Conservation (phyloP, 139 green algal genomes). For the Chlamydomonas applanata region DNA sequence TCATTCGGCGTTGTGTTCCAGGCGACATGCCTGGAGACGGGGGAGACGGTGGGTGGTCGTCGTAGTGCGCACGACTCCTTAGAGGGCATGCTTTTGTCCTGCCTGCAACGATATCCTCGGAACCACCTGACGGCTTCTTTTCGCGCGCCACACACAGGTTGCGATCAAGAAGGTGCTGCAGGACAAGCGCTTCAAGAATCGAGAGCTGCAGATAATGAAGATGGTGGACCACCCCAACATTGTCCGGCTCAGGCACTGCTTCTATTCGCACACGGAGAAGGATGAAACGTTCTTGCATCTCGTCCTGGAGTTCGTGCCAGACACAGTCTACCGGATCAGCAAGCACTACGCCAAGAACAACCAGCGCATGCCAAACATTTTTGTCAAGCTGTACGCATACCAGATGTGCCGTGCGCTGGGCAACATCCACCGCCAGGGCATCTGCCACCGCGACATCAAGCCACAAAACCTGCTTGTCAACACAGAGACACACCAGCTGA, state of each 20-base stretch:
- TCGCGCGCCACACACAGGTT: slow-evolving; percentile 56
- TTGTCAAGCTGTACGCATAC: slow-evolving; percentile 96
- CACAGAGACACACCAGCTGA: slow-evolving; percentile 89
- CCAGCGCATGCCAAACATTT: slow-evolving; percentile 89
- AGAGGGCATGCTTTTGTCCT: not conserved
- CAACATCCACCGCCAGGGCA: slow-evolving; percentile 79
- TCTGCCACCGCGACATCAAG: slow-evolving; percentile 97
- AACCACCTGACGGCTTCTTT: not conserved
- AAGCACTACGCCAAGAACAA: slow-evolving; percentile 95
- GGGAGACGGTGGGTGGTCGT: slow-evolving; percentile 71
- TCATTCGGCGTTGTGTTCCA: slow-evolving; percentile 98
- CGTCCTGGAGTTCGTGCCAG: slow-evolving; percentile 97
- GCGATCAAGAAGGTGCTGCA: slow-evolving; percentile 99
- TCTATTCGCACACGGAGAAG: slow-evolving; percentile 80
- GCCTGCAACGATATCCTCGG: not conserved
- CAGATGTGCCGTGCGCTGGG: slow-evolving; percentile 86
- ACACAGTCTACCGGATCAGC: slow-evolving; percentile 95
- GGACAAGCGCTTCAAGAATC: slow-evolving; percentile 99
- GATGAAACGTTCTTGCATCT: slow-evolving; percentile 96
- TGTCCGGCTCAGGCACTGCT: slow-evolving; percentile 96
- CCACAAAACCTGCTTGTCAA: slow-evolving; percentile 95
- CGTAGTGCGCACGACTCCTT: not conserved
- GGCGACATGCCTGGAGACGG: slow-evolving; percentile 91
- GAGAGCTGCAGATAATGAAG: slow-evolving; percentile 99
- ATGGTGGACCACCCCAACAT: slow-evolving; percentile 97